phyloP scores from a whole-genome alignment of 2,329 filamentous ascomycete genomes.

The Aureobasidium leucospermi region DNA sequence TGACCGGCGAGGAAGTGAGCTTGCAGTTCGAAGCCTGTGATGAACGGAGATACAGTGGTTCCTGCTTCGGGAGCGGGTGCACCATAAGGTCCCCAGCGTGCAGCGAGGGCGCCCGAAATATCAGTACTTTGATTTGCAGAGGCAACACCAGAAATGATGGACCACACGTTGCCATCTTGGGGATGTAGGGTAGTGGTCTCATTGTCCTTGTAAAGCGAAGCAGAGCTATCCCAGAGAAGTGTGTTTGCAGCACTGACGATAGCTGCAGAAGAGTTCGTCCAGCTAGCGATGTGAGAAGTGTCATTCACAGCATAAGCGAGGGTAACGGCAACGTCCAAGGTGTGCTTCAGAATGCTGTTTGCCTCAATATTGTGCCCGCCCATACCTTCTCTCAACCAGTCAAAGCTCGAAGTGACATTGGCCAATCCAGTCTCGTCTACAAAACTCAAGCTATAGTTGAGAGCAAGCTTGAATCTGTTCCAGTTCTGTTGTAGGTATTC shows the following conservation, averaged over 20 bases:
- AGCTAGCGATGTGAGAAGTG: constrained; percentile 33
- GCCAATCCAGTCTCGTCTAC: constrained; percentile 38
- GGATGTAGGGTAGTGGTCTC: constrained; percentile 44
- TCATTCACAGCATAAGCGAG: constrained; percentile 45
- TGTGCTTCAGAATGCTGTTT: constrained; percentile 43
- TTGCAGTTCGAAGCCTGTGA: constrained; percentile 41
- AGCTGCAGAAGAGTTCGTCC: constrained; percentile 33
- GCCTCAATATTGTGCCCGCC: constrained; percentile 43
- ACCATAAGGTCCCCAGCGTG: constrained; percentile 37
- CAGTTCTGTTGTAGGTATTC: constrained; percentile 36
- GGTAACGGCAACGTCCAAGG: constrained; percentile 45
- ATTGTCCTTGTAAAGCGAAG: constrained; percentile 50
- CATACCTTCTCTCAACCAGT: constrained; percentile 47
- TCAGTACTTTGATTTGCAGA: constrained; percentile 23
- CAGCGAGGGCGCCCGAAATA: constrained; percentile 29
- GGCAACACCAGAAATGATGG: constrained; percentile 32
- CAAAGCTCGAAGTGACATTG: constrained; percentile 37
- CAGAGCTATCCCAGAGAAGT: constrained; percentile 41
- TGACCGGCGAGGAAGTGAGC: constrained; percentile 37
- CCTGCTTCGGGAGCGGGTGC: constrained; percentile 42
- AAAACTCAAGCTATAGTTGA: constrained; percentile 34
- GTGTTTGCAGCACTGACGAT: constrained; percentile 40
- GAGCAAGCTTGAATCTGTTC: constrained; percentile 36
- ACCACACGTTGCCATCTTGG: constrained; percentile 39
- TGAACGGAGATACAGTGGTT: constrained; percentile 42